Percentiles rank a stretch among this genome's conserved stretches.
phyloP scores from a whole-genome alignment of 257 asterid species.

The Solanum stenotomum region DNA sequence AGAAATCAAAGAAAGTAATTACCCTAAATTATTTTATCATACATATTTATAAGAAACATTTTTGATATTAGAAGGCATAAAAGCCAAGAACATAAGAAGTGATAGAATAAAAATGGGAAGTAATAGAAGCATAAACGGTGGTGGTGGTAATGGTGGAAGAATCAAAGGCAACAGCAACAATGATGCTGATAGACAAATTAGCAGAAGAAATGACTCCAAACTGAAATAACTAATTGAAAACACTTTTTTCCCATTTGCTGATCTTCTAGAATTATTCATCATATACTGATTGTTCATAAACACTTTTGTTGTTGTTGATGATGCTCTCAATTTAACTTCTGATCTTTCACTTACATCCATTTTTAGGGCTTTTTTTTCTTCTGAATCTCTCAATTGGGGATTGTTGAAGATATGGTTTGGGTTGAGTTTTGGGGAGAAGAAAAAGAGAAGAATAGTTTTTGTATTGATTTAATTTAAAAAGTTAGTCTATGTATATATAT shows the following conservation, averaged over 20 bases:
- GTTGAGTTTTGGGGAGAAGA: not conserved
- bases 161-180: conserved; percentile 56
- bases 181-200: conserved; percentile 45
- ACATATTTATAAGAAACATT: not conserved
- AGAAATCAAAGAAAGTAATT: not conserved
- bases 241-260: conserved; percentile 16
- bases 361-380: not conserved
- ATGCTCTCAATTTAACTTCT: not conserved
- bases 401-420: not conserved
- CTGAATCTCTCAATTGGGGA: not conserved
- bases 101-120: conserved; percentile 47
- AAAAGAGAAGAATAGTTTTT: not conserved
- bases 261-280: not conserved
- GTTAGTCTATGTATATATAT: not conserved
- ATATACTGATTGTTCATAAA: not conserved
- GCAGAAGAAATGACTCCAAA: conserved; percentile 39
- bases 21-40: not conserved
- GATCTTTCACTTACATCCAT: not conserved
- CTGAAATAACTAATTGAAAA: conserved; percentile 33
- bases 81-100: conserved; percentile 59
- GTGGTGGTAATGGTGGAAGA: conserved; percentile 79
- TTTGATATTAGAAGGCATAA: conserved; percentile 39
- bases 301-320: not conserved
- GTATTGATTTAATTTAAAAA: not conserved
- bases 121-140: conserved; percentile 55